A percentile compares a stretch with the other conserved stretches of the same genome.
phyloP scores from a whole-genome alignment of 768 basidiomycete species.

The Suillus fuscotomentosus region DNA sequence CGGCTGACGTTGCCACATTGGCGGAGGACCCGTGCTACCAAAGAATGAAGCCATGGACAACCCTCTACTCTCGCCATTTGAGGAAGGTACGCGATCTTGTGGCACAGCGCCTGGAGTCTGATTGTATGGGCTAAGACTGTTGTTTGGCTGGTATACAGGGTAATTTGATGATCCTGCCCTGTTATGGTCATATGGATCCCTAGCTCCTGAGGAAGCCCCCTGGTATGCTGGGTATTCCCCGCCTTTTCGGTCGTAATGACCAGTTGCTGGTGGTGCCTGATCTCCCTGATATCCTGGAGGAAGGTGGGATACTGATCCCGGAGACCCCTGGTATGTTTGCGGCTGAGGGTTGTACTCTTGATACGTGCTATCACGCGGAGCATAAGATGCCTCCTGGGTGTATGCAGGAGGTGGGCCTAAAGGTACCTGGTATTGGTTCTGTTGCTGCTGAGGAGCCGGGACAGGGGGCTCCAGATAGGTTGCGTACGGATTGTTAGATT shows the following conservation, averaged over 20 bases:
- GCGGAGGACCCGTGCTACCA: conserved; percentile 25
- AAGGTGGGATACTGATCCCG: neutral
- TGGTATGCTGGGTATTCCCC: neutral
- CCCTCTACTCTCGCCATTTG: neutral
- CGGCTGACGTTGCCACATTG: conserved; percentile 24
- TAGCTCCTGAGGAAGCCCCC: neutral
- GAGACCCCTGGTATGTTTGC: conserved; percentile 7
- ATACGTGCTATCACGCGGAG: conserved; percentile 11
- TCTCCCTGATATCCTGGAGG: conserved; percentile 5
- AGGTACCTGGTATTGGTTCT: conserved; percentile 8
- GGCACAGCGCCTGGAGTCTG: neutral
- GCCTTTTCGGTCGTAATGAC: conserved; percentile 9
- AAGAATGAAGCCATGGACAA: conserved; percentile 26
- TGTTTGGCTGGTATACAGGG: neutral
- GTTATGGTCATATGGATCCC: neutral
- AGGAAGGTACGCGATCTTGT: conserved; percentile 8
- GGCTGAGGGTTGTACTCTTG: conserved; percentile 12
- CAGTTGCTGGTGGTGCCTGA: conserved; percentile 7
- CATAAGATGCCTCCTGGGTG: neutral
- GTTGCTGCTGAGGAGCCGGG: conserved; percentile 3
- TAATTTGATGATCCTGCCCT: neutral
- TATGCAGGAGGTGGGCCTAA: conserved; percentile 13
- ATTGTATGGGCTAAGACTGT: neutral
- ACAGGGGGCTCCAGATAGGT: conserved; percentile 1
- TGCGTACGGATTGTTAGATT: conserved; percentile 12